Base-by-base conservation (phyloP, 495 filamentous ascomycete genomes). In the Penicillium bialowiezense region DNA sequence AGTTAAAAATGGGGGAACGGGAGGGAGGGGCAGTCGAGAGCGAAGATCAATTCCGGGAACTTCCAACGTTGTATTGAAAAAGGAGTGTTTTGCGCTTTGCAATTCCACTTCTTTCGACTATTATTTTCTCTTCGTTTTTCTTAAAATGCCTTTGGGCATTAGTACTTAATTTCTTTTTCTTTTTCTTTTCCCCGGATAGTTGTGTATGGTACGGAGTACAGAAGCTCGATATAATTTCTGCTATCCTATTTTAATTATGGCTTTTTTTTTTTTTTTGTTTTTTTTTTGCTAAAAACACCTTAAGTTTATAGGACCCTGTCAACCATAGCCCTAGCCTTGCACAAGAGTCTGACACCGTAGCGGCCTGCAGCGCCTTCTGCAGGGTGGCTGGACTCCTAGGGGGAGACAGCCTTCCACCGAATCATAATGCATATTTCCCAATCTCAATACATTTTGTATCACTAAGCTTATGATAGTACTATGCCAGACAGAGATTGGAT, bases 31-130 rank as follows among this genome's bases (percentile, higher is more conserved):
- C 48, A 51, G 58, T 54, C 50, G 43, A 53, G 51, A 55, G 51
- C 51, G 60, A 61, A 59, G 61, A 62, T 62, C 55, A 59, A 54
- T 53, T 57, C 57, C 44, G 52, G 51, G 43, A 37, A 20, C 21
- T 17, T 37, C 33, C 6, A 31, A 34, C 19, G 48, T 47, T 29
- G 45, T 49, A 46, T 35, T 44, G 17, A 50, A 50, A 56, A 53
- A 42, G 41, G 44, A 46, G 46, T 41, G n/a, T 14, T 31, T 48
- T 26, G 23, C 15, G 31, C 20, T 41, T 21, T 48, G 32, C 28
- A 24, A 9, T 32, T 48, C n/a, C 21, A 26, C 10, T 50, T 35
- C 42, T 17, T 40, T 18, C 12, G 37, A 21, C 18, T 18, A n/a
- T n/a, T n/a, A n/a, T n/a, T n/a, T 38, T 41, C 40, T 41, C 8